Evolutionary conservation across 495 filamentous ascomycete species (phyloP).

Genomic region (Penicillium ochrochloron): DNA sequence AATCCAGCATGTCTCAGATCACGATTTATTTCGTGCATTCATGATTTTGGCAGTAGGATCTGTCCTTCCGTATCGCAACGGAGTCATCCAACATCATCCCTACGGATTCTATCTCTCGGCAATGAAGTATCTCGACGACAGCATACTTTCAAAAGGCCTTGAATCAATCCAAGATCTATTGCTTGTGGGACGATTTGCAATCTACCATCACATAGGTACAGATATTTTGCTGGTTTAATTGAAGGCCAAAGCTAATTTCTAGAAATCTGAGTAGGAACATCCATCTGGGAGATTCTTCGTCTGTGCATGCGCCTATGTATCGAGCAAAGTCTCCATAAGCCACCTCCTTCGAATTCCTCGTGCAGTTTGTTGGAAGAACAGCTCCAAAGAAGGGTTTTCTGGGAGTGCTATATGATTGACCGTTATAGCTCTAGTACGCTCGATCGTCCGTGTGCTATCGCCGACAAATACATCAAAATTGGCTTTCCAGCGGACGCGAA

Average conservation of each 20-base stretch:
- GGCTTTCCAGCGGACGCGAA: slow-evolving; percentile 34
- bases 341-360: background rate
- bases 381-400: slow-evolving; percentile 34
- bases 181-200: slow-evolving; percentile 33
- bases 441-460: slow-evolving; percentile 31
- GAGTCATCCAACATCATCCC: slow-evolving; percentile 27
- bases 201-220: slow-evolving; percentile 37
- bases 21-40: slow-evolving; percentile 30
- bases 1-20: slow-evolving; percentile 10
- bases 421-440: slow-evolving; percentile 38
- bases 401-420: slow-evolving; percentile 40
- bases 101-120: slow-evolving; percentile 37
- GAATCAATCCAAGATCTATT: slow-evolving; percentile 37
- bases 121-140: slow-evolving; percentile 27
- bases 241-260: background rate
- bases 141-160: slow-evolving; percentile 28
- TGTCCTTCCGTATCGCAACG: slow-evolving; percentile 28
- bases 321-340: slow-evolving; percentile 33
- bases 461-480: slow-evolving; percentile 28
- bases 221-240: background rate
- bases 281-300: slow-evolving; percentile 35
- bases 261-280: slow-evolving; percentile 22
- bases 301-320: slow-evolving; percentile 36
- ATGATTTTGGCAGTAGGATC: slow-evolving; percentile 39
- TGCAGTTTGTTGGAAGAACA: slow-evolving; percentile 29